Base-by-base conservation (phyloP, 768 basidiomycete species). In the Termitomyces heimii region DNA sequence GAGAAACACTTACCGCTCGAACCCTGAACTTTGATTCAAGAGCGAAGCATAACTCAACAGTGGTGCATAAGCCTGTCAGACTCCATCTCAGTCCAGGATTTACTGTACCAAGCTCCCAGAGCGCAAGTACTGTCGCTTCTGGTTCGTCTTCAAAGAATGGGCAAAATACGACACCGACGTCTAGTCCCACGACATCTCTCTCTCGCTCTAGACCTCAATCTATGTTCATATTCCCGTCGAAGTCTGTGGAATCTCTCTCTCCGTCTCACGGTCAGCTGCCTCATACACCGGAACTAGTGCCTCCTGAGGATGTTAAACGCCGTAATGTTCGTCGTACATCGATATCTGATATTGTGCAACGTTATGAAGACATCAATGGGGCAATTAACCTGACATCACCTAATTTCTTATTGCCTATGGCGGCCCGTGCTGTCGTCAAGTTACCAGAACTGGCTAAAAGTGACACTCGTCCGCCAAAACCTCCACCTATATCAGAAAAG, bases 291-390 rank as follows among this genome's bases (percentile, higher is more conserved):
- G 70, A 69, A 14, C 68, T 86, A 10, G 65, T 73, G 43, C 78
- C 82, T 20, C 79, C 84, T 2, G 76, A 74, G 47, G 78, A 80
- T 49, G 56, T 72, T 4, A 77, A 69, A 43, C 70, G 76, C 35
- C 77, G 77, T 2, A 62, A 68, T 6, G 64, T 67, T 8, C 81
- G 91, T 20, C 78, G 90, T 53, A 87, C 85, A 4, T 93, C 92
- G 0, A 93, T 93, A 63, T 84, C 90, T 40, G 84, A 93, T 65
- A 92, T 93, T 83, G 92, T 93, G 26, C 88, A 89, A 62, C 82
- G 77, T 45, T 94, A 85, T 67, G 92, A 94, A 68, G 82, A 84
- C 7, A 83, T 92, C 54, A 79, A 77, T 34, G 72, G 71, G 22
- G 69, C 65, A 54, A 60, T 63, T 24, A 76, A 73, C 59, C 62